Base-by-base conservation (phyloP, 129 eudicot genomes). In the Calendula officinalis region DNA sequence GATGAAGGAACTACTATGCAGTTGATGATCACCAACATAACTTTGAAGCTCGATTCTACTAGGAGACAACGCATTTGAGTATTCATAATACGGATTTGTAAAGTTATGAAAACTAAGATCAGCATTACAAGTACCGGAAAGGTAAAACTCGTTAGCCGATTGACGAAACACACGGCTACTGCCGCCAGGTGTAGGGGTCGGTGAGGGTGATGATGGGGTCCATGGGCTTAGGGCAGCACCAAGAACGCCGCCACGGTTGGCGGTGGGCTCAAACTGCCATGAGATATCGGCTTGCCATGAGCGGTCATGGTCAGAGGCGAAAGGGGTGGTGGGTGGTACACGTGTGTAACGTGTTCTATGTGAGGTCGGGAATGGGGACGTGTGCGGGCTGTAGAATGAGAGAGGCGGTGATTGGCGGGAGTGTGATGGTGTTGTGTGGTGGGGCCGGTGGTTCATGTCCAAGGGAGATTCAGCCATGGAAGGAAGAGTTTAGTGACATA, bases 201-300 rank as follows among this genome's bases (percentile, higher is more conserved):
- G 78, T 32, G 78, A 27, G 6, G 17, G 73, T 47, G 62, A 56
- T 11, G 77, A 65, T n/a, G 66, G 66, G 9, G 87, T 15, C 88
- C 87, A 83, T n/a, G 95, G 95, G 51, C 90, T 83, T 7, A 87
- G 56, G 8, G 85, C 91, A 13, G 86, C 84, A 66, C 95, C 83
- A 64, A 87, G 82, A 56, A 56, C 76, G n/a, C 27, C 69, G 53
- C 48, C 47, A 30, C 79, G 80, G 38, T 54, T 69, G 35, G 79
- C 77, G 4, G 75, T 52, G 12, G 95, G 85, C 52, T 78, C 78
- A 27, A 79, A 71, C 72, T 76, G 87, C 95, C 90, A 87, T 5
- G 90, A 83, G n/a, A 87, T 75, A 68, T 84, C 90, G 3, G 62
- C 78, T 66, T 83, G 85, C 95, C 95, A 87, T 2, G 95, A 87